phyloP scores from a whole-genome alignment of 495 filamentous ascomycete species.

The Podospora pseudoanserina region DNA sequence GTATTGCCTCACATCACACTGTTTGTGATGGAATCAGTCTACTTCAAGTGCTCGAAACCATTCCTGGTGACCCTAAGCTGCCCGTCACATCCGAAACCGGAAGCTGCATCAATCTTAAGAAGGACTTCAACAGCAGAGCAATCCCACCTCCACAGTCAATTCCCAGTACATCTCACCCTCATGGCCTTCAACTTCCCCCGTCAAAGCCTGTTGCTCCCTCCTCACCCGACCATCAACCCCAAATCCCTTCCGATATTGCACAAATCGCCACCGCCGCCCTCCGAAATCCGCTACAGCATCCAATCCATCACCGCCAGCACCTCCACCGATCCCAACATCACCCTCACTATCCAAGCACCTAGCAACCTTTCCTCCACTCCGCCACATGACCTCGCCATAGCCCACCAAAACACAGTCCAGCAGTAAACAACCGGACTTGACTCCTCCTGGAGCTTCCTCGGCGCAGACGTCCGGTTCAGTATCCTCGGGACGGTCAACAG shows the following conservation, averaged over 20 bases:
- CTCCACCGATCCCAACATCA: not conserved
- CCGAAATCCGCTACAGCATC: not conserved
- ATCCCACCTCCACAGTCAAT: not conserved
- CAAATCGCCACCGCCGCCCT: not conserved
- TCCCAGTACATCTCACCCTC: too few species aligned
- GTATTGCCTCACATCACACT: not conserved
- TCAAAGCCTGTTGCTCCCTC: not conserved
- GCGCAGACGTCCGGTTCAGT: not conserved
- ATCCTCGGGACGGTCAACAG: not conserved
- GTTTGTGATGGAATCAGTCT: not conserved
- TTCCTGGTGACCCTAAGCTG: not conserved
- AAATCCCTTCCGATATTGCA: not conserved
- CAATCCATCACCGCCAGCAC: not conserved
- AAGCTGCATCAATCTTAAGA: not conserved
- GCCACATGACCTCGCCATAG: not conserved
- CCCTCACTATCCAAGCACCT: not conserved
- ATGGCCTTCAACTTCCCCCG: not conserved
- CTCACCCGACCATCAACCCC: too few species aligned
- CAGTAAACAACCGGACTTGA: not conserved
- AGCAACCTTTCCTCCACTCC: not conserved
- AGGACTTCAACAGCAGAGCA: not conserved
- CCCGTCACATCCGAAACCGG: not conserved
- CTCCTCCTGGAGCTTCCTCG: not conserved
- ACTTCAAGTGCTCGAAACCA: not conserved
- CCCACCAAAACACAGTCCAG: not conserved